Percentiles rank a stretch among this genome's conserved stretches.
Conservation (phyloP, 192 early-diverging fungal genomes). For the Coemansia sp. region DNA sequence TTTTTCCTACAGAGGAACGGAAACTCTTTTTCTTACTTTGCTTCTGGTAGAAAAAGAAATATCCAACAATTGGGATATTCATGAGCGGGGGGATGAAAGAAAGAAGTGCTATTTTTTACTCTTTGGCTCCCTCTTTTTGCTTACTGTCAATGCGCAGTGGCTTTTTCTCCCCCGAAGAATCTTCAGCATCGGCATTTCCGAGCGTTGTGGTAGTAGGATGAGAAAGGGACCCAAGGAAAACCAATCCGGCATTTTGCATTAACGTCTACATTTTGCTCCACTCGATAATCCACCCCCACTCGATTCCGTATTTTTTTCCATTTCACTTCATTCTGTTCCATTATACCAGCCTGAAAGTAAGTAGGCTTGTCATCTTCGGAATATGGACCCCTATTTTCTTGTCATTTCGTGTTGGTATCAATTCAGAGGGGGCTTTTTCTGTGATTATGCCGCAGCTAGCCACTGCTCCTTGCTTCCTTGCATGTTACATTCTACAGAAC, state of each 20-base stretch:
- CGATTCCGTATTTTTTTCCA: background rate
- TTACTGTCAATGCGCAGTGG: slow-evolving; percentile 10
- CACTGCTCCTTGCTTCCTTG: too few species aligned
- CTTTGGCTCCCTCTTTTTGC: background rate
- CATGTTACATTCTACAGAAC: too few species aligned
- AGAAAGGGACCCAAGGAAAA: too few species aligned
- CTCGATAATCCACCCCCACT: slow-evolving; percentile 1
- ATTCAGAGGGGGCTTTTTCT: too few species aligned
- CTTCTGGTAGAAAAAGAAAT: background rate
- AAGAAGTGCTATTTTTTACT: background rate
- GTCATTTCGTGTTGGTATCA: too few species aligned
- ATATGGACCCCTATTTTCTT: too few species aligned
- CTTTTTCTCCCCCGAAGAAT: background rate
- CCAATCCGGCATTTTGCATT: background rate
- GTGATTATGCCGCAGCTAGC: too few species aligned
- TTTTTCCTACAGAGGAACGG: background rate
- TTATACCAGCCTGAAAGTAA: background rate
- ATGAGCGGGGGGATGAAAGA: background rate
- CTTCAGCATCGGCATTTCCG: background rate
- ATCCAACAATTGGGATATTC: slow-evolving; percentile 1
- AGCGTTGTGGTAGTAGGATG: slow-evolving; percentile 1
- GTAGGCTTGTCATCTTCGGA: too few species aligned
- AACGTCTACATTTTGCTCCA: background rate
- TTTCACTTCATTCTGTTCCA: background rate
- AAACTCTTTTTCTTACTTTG: too few species aligned